Conservation (phyloP, 768 basidiomycete species). For the Tulasnella sp. region DNA sequence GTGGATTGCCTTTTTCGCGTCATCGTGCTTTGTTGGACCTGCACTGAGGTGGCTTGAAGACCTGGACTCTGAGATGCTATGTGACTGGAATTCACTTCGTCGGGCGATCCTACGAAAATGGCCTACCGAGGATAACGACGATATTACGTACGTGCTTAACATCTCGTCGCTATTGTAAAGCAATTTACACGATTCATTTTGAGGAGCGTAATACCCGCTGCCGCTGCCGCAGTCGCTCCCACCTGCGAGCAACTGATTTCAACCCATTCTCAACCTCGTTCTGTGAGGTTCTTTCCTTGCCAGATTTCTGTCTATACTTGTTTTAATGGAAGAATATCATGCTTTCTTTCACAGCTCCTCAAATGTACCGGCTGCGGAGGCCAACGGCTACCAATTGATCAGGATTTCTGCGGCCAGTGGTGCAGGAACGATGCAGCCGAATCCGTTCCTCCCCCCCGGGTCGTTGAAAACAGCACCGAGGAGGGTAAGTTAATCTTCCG, state of each 20-base stretch:
- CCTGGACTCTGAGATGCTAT: background rate
- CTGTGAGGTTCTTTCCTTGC: background rate
- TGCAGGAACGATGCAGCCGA: background rate
- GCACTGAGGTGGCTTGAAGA: background rate
- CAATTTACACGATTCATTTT: background rate
- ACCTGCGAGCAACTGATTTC: too few species aligned
- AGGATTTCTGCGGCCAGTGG: background rate
- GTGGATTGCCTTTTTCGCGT: background rate
- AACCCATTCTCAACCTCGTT: background rate
- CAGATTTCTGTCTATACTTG: too few species aligned
- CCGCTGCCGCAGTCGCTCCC: background rate
- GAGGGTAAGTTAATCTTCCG: too few species aligned
- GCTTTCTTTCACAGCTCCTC: background rate
- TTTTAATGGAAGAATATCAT: too few species aligned
- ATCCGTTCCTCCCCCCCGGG: background rate
- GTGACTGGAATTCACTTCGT: background rate
- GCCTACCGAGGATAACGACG: background rate
- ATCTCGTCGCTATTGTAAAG: background rate
- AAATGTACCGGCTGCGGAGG: background rate
- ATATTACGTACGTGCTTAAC: background rate
- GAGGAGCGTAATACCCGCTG: background rate
- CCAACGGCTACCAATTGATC: background rate
- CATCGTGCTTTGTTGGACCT: background rate
- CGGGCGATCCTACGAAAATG: background rate
- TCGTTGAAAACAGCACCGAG: background rate